Percentiles rank a stretch among this genome's conserved stretches.
Conservation (phyloP, 1,284 basidiomycete genomes). For the Inonotus hispidus region DNA sequence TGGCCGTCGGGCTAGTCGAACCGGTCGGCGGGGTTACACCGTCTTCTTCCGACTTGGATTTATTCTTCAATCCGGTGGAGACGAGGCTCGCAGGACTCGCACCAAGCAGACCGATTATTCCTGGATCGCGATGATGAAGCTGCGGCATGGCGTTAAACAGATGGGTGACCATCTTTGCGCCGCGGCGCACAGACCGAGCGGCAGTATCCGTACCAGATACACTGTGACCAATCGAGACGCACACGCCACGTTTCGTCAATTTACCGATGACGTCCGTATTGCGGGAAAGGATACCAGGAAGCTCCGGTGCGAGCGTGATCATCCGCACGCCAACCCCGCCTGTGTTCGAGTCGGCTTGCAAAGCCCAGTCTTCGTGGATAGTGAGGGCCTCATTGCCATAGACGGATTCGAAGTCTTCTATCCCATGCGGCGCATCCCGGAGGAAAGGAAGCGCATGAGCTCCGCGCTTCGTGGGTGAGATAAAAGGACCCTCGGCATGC, state of each 20-base stretch:
- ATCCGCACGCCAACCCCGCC: slow-evolving; percentile 63
- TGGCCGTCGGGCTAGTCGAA: not conserved
- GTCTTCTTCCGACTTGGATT: not conserved
- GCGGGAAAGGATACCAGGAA: slow-evolving; percentile 73
- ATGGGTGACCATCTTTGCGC: slow-evolving; percentile 84
- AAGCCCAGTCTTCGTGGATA: slow-evolving; percentile 57
- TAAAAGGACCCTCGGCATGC: slow-evolving; percentile 89
- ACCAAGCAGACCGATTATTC: slow-evolving; percentile 83
- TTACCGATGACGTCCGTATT: slow-evolving; percentile 45
- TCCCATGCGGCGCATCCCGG: slow-evolving; percentile 53
- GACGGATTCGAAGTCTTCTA: slow-evolving; percentile 62
- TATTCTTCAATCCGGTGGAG: slow-evolving; percentile 13
- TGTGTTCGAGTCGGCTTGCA: slow-evolving; percentile 19
- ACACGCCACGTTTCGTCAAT: slow-evolving; percentile 61
- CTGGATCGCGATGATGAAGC: slow-evolving; percentile 79
- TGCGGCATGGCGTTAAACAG: slow-evolving; percentile 92
- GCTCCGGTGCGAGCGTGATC: slow-evolving; percentile 84
- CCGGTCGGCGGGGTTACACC: not conserved
- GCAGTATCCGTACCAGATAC: slow-evolving; percentile 64
- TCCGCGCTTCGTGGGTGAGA: slow-evolving; percentile 73
- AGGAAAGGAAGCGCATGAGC: slow-evolving; percentile 74
- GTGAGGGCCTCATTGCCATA: slow-evolving; percentile 65
- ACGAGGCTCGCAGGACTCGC: slow-evolving; percentile 51
- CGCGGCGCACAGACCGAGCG: slow-evolving; percentile 57
- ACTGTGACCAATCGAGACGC: slow-evolving; percentile 84